Conservation (phyloP, 345 rosid species). For the Linum trigynum region DNA sequence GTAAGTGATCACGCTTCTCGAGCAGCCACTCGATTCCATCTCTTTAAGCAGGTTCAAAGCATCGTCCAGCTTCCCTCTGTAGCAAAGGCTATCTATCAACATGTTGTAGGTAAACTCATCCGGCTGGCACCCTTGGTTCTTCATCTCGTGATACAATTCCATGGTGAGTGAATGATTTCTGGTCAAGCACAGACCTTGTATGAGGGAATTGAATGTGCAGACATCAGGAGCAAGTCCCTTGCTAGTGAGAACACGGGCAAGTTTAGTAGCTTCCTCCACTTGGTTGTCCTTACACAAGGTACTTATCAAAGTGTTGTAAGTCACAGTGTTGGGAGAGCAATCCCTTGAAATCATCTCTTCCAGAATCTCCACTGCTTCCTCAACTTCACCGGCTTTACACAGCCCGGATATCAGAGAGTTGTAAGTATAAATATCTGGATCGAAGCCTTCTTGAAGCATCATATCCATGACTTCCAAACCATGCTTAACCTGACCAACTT, state of each 20-base stretch:
- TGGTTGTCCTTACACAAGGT: conserved; percentile 76
- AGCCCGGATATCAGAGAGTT: conserved; percentile 76
- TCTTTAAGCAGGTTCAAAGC: conserved; percentile 63
- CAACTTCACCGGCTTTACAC: conserved; percentile 70
- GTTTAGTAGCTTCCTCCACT: conserved; percentile 63
- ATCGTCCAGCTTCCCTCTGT: conserved; percentile 50
- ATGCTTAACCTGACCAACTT: conserved; percentile 67
- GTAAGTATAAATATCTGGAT: conserved; percentile 72
- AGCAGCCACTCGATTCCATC: conserved; percentile 72
- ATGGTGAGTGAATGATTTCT: conserved; percentile 44
- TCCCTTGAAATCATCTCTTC: conserved; percentile 72
- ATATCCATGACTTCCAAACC: conserved; percentile 69
- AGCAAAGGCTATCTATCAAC: conserved; percentile 73
- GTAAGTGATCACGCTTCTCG: conserved; percentile 68
- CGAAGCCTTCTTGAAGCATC: conserved; percentile 83
- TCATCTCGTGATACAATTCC: conserved; percentile 80
- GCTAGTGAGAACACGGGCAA: conserved; percentile 53
- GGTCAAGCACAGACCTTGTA: conserved; percentile 67
- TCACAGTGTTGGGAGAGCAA: conserved; percentile 75
- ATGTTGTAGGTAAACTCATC: conserved; percentile 75
- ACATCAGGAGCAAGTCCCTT: conserved; percentile 72
- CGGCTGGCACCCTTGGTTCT: conserved; percentile 65
- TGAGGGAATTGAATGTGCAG: conserved; percentile 66
- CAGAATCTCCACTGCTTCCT: conserved; percentile 68
- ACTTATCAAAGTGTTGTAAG: conserved; percentile 83